Base-by-base conservation (phyloP, 495 filamentous ascomycete species). In the Melanomma pulvis-pyrius region DNA sequence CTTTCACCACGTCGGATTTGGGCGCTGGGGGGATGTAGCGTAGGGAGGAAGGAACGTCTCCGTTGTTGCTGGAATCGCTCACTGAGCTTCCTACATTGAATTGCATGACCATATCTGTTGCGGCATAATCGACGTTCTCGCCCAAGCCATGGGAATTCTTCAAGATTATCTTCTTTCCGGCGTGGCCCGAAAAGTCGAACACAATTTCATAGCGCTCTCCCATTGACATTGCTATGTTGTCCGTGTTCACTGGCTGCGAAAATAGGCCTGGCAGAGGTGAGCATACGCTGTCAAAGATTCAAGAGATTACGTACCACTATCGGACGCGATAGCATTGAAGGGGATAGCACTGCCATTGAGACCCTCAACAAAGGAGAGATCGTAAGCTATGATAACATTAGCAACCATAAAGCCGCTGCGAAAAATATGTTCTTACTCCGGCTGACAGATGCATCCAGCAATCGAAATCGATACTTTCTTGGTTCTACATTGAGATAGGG, bases 151-250 rank as follows among this genome's bases (percentile, higher is more conserved):
- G 57, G 0, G 68, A 61, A 67, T 85, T 86, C 25, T 73, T 75
- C 34, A 85, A 58, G 6, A 75, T 80, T 19, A 86, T 65, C 46
- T 81, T 83, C 67, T 83, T 75, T 19, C 82, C 80, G 0, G 68
- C 74, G 64, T 76, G 83, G 0, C 48, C 26, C 0, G 79, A n/a
- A 67, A 86, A 86, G 69, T 87, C 84, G 47, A 86, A 69, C 19
- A 86, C 73, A 8, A 84, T 69, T 55, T 87, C 84, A 41, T 80
- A 86, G 11, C 84, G 79, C 72, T 86, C 84, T 0, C 77, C 84
- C 77, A 84, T 83, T 34, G 79, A 65, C 30, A 85, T 77, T 50
- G 71, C 73, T 26, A 86, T 59, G 47, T 63, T 29, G 25, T 66
- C 64, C 0, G 77, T 75, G 6, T 56, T 61, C 6, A 80, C 76